A percentile compares a stretch with the other conserved stretches of the same genome.
Conservation (phyloP, 75 land plant species). For the Isoetes taiwanensis region DNA sequence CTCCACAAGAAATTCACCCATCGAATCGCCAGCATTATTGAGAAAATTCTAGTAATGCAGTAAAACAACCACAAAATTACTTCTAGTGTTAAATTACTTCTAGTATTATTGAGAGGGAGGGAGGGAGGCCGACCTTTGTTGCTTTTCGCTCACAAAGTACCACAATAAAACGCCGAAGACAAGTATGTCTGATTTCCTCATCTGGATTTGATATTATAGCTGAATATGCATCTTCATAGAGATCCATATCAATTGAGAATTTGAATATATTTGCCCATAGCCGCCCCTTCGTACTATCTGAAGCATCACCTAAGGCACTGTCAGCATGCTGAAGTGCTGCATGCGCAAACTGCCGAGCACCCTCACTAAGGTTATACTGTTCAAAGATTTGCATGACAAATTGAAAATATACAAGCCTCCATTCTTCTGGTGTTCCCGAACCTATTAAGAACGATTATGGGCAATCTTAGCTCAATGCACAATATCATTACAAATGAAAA, state of each 20-base stretch:
- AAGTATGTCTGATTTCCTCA: slow-evolving; percentile 68
- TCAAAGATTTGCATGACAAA: slow-evolving; percentile 97
- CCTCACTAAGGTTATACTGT: slow-evolving; percentile 70
- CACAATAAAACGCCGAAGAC: slow-evolving; percentile 69
- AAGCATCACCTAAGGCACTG: slow-evolving; percentile 38
- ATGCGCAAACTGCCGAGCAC: slow-evolving; percentile 82
- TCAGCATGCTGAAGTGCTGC: slow-evolving; percentile 94
- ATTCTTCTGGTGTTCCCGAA: slow-evolving; percentile 31
- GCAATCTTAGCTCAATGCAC: slow-evolving; percentile 15
- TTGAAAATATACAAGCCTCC: slow-evolving; percentile 85
- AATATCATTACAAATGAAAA: not conserved
- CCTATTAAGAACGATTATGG: too few species aligned
- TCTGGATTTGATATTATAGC: slow-evolving; percentile 95
- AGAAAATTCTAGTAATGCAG: not conserved
- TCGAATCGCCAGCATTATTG: too few species aligned
- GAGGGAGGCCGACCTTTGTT: slow-evolving; percentile 68
- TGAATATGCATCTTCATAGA: slow-evolving; percentile 76
- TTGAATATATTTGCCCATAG: slow-evolving; percentile 93
- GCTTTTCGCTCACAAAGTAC: slow-evolving; percentile 77
- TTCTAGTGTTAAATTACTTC: too few species aligned
- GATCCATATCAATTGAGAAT: slow-evolving; percentile 55
- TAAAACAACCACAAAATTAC: not conserved
- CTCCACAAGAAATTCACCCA: too few species aligned
- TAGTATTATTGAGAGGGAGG: too few species aligned
- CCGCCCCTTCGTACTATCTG: slow-evolving; percentile 40